phyloP scores from a whole-genome alignment of 345 rosid species.

The Aethionema arabicum region DNA sequence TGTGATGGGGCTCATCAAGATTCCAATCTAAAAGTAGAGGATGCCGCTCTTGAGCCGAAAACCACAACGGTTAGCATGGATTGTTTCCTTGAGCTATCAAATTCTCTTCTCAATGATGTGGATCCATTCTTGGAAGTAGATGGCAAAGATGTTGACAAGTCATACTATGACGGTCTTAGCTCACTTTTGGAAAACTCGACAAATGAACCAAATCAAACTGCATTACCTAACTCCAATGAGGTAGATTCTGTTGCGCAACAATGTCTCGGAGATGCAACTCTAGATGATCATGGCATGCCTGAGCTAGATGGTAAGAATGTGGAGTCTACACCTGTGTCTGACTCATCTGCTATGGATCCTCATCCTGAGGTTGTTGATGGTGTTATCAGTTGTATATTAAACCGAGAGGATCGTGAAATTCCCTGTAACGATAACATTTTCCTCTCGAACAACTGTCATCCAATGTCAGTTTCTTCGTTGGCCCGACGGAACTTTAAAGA shows the following conservation, averaged over 20 bases:
- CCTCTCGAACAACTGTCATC: slow-evolving; percentile 32
- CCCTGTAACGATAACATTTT: slow-evolving; percentile 70
- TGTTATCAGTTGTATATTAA: slow-evolving; percentile 51
- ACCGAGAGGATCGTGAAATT: slow-evolving; percentile 70
- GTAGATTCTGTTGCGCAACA: slow-evolving; percentile 34
- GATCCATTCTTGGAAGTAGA: slow-evolving; percentile 51
- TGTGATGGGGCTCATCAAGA: slow-evolving; percentile 36
- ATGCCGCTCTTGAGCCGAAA: slow-evolving; percentile 43
- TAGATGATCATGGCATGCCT: slow-evolving; percentile 33
- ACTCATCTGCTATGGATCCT: slow-evolving; percentile 33
- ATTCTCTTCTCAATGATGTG: slow-evolving; percentile 53
- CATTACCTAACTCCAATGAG: slow-evolving; percentile 33
- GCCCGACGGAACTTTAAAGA: slow-evolving; percentile 42
- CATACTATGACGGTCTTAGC: slow-evolving; percentile 57
- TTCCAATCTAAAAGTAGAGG: slow-evolving; percentile 41
- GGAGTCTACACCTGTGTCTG: slow-evolving; percentile 30
- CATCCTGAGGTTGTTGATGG: slow-evolving; percentile 46
- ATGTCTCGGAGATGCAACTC: slow-evolving; percentile 31
- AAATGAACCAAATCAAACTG: slow-evolving; percentile 37
- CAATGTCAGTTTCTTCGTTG: slow-evolving; percentile 40
- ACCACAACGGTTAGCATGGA: slow-evolving; percentile 39
- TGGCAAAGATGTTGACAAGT: slow-evolving; percentile 58
- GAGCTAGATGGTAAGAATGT: slow-evolving; percentile 42
- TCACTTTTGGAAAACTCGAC: slow-evolving; percentile 59
- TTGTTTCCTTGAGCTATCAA: slow-evolving; percentile 57